phyloP scores from a whole-genome alignment of 2,329 filamentous ascomycete species.

The Colletotrichum somersetense region DNA sequence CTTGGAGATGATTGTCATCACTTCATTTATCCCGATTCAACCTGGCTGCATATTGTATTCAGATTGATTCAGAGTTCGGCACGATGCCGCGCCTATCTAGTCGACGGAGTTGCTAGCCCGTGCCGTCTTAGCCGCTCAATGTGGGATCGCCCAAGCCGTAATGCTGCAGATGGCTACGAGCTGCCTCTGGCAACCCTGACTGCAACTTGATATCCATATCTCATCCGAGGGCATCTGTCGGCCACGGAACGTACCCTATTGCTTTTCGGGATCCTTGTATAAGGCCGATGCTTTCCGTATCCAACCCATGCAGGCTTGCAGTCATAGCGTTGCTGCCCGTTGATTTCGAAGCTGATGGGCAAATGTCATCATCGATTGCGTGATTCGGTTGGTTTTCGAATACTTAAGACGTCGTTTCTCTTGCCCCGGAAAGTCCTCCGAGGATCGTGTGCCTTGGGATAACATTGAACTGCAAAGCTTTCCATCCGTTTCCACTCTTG shows the following conservation, averaged over 20 bases:
- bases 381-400: conserved; percentile 18
- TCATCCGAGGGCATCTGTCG: background rate
- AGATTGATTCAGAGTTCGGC: background rate
- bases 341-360: conserved; percentile 31
- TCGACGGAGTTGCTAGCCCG: background rate
- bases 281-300: conserved; percentile 16
- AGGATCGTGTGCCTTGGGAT: background rate
- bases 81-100: background rate
- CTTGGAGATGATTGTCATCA: background rate
- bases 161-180: background rate
- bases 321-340: background rate
- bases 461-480: no score
- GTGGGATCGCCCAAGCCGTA: background rate
- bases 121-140: background rate
- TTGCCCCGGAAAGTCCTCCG: background rate
- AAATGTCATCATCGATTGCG: conserved; percentile 40
- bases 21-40: background rate
- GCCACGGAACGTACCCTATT: background rate
- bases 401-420: conserved; percentile 18
- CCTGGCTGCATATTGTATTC: background rate
- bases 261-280: background rate
- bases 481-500: background rate
- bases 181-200: background rate
- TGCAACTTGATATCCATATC: background rate
- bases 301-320: background rate